A percentile compares a stretch with the other conserved stretches of the same genome.
Conservation (phyloP, 2,329 filamentous ascomycete species). For the Colletotrichum kahawae region DNA sequence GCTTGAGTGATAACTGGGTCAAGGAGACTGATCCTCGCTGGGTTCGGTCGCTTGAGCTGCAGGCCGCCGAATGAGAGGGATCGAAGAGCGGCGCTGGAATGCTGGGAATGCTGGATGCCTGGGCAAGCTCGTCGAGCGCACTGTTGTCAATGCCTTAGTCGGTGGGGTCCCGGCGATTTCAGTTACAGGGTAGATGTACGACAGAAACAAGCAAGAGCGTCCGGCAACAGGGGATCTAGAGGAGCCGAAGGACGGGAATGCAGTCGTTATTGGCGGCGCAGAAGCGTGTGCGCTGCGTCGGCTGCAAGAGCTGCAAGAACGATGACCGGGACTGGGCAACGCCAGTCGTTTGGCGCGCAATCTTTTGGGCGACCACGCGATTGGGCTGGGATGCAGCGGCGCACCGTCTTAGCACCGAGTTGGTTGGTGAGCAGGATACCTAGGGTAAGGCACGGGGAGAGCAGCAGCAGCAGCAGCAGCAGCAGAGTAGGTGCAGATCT, state of each 20-base stretch:
- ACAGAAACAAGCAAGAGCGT: not conserved
- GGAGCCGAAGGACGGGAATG: slow-evolving; percentile 9
- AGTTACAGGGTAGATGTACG: not conserved
- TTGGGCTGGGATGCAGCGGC: slow-evolving; percentile 13
- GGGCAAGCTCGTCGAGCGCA: slow-evolving; percentile 12
- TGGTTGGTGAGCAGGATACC: not conserved
- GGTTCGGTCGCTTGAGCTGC: slow-evolving; percentile 12
- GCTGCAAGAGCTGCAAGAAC: not conserved
- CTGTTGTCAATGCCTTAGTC: slow-evolving; percentile 19
- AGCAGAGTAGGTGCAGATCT: not conserved
- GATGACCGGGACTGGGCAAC: not conserved
- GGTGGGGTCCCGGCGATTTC: not conserved
- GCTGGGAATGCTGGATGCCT: slow-evolving; percentile 10
- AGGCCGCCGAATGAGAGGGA: slow-evolving; percentile 12
- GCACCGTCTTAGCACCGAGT: not conserved
- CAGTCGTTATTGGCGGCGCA: slow-evolving; percentile 21
- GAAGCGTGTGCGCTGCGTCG: slow-evolving; percentile 8
- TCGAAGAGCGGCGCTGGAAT: slow-evolving; percentile 7
- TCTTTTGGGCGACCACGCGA: not conserved
- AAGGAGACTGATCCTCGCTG: slow-evolving; percentile 10
- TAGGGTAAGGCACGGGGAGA: not conserved
- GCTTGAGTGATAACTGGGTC: slow-evolving; percentile 19
- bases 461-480: not conserved
- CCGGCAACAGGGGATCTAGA: slow-evolving; percentile 11
- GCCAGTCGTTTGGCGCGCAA: slow-evolving; percentile 6